Conservation (phyloP, 208 protist species). For the Leishmania major region DNA sequence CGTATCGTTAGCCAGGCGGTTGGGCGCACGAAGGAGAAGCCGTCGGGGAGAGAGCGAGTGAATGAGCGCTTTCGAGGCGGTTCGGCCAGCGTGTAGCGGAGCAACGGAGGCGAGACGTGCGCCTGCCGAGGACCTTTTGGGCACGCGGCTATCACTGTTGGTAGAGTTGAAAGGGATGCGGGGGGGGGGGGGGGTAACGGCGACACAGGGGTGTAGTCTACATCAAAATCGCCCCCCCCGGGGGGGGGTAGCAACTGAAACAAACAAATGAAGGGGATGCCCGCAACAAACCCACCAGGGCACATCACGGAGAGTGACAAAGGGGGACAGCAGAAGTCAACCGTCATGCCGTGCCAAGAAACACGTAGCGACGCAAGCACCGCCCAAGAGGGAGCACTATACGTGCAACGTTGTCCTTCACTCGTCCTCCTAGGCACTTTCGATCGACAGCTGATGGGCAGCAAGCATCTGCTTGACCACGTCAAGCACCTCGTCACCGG, state of each 20-base stretch:
- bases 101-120: background rate
- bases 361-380: background rate
- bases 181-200: no score
- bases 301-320: background rate
- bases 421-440: background rate
- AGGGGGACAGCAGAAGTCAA: background rate
- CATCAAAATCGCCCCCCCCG: background rate
- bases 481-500: conserved; percentile 48
- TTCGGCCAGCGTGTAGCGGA: background rate
- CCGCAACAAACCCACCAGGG: background rate
- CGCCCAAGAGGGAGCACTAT: background rate
- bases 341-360: background rate
- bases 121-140: background rate
- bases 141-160: background rate
- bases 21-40: background rate
- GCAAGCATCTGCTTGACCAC: conserved; percentile 37
- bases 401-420: background rate
- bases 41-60: background rate
- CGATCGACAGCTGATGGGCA: conserved; percentile 32
- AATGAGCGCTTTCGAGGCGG: background rate
- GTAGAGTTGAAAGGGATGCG: background rate
- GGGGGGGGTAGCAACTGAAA: background rate
- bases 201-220: background rate
- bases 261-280: background rate
- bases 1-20: background rate